phyloP scores from a whole-genome alignment of 192 early-diverging fungal species.

The Gaertneriomyces semiglobifer region DNA sequence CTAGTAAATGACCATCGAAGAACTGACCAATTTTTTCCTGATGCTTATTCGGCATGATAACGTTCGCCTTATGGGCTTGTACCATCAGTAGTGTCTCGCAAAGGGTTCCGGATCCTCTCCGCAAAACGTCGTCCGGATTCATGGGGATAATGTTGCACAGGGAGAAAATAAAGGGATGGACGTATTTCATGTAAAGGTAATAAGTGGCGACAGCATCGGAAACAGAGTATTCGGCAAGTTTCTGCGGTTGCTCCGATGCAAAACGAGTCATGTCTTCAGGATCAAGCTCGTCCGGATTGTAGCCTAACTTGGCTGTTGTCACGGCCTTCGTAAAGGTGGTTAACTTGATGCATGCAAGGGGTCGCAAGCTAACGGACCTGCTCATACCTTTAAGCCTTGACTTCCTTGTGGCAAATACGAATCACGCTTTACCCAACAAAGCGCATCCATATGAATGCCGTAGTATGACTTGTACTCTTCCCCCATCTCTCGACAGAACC shows the following conservation, averaged over 20 bases:
- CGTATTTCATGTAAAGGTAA: slow-evolving; percentile 99
- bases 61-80: slow-evolving; percentile 80
- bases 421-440: slow-evolving; percentile 98
- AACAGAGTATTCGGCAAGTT: slow-evolving; percentile 94
- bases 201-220: slow-evolving; percentile 99
- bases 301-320: slow-evolving; percentile 91
- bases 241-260: slow-evolving; percentile 87
- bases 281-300: slow-evolving; percentile 97
- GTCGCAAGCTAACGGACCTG: too few relatives aligned
- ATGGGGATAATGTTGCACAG: slow-evolving; percentile 98
- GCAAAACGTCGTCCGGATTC: slow-evolving; percentile 92
- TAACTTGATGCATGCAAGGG: too few relatives aligned
- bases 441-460: slow-evolving; percentile 92
- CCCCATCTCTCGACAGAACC: slow-evolving; percentile 73
- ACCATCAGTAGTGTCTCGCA: slow-evolving; percentile 97
- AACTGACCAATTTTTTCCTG: slow-evolving; percentile 70
- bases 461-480: slow-evolving; percentile 86
- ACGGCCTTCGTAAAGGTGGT: slow-evolving; percentile 80
- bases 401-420: slow-evolving; percentile 94
- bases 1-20: slow-evolving; percentile 85
- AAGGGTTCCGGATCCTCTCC: slow-evolving; percentile 93
- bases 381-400: slow-evolving; percentile 80
- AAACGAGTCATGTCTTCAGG: slow-evolving; percentile 98
- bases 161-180: slow-evolving; percentile 99
- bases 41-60: slow-evolving; percentile 98